These are phyloP conservation scores for Debaryomycetaceae sp. DNA, from an alignment of 1,139 yeast species.

Conservation along the genomic window DNA sequence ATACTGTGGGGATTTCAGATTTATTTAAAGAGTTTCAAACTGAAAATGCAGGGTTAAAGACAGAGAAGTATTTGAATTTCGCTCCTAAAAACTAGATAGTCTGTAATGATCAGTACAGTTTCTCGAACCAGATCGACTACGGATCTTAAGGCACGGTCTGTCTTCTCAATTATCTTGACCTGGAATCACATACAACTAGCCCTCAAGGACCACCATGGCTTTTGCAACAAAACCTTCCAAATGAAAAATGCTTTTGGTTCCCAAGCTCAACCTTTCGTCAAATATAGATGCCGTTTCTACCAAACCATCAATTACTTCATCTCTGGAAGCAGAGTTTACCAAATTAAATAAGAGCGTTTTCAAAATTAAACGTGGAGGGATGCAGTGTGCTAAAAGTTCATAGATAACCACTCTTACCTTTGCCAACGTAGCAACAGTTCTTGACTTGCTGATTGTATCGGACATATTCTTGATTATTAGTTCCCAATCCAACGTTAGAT, in stretches of 20 bases:
- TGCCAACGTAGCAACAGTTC: conserved; percentile 71
- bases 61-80: background rate
- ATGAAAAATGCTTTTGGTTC: conserved; percentile 88
- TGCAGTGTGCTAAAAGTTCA: conserved; percentile 87
- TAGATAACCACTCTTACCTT: conserved; percentile 73
- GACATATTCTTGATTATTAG: conserved; percentile 67
- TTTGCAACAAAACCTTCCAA: conserved; percentile 91
- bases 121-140: background rate
- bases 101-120: background rate
- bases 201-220: conserved; percentile 62
- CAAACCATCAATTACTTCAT: conserved; percentile 43
- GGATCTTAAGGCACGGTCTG: background rate
- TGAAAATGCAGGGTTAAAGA: no score
- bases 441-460: conserved; percentile 51
- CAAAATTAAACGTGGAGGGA: conserved; percentile 78
- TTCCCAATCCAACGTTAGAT: conserved; percentile 78
- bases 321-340: conserved; percentile 37
- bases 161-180: background rate
- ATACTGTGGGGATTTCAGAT: no score
- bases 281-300: conserved; percentile 70
- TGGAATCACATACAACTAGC: background rate
- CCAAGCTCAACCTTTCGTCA: conserved; percentile 85
- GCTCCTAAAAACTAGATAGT: background rate
- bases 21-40: no score
- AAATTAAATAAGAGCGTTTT: conserved; percentile 64